Conservation (phyloP, 2,329 filamentous ascomycete species). For the Claviceps digitariae region DNA sequence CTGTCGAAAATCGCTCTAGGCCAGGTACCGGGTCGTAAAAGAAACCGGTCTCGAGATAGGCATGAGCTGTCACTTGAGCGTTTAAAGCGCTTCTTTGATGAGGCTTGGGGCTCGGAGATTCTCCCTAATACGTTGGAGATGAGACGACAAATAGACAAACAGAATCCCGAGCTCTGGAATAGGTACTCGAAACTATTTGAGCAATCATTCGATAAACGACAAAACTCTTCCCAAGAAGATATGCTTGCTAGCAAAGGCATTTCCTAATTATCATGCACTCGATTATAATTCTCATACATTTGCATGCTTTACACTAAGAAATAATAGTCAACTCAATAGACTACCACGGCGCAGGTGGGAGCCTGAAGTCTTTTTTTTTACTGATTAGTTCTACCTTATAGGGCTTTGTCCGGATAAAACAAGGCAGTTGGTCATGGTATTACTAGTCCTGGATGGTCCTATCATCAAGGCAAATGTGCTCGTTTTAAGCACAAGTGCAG, state of each 20-base stretch:
- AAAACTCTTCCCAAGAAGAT: not conserved
- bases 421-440: not conserved
- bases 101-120: constrained; percentile 21
- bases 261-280: not conserved
- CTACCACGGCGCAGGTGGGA: too few relatives aligned
- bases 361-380: too few relatives aligned
- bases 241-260: not conserved
- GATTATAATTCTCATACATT: not conserved
- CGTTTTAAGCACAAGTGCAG: not conserved
- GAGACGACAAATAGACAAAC: constrained; percentile 14
- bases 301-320: not conserved
- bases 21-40: constrained; percentile 14
- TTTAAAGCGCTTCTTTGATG: constrained; percentile 19
- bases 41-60: constrained; percentile 16
- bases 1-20: constrained; percentile 18
- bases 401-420: not conserved
- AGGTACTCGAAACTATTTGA: constrained; percentile 16
- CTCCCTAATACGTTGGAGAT: constrained; percentile 13
- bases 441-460: not conserved
- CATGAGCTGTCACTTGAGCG: constrained; percentile 17
- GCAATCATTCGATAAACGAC: not conserved
- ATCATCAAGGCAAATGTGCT: not conserved
- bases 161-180: constrained; percentile 17
- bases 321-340: not conserved
- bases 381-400: not conserved